Base-by-base conservation (phyloP, 441 rosid genomes). In the Kokia cookei region DNA sequence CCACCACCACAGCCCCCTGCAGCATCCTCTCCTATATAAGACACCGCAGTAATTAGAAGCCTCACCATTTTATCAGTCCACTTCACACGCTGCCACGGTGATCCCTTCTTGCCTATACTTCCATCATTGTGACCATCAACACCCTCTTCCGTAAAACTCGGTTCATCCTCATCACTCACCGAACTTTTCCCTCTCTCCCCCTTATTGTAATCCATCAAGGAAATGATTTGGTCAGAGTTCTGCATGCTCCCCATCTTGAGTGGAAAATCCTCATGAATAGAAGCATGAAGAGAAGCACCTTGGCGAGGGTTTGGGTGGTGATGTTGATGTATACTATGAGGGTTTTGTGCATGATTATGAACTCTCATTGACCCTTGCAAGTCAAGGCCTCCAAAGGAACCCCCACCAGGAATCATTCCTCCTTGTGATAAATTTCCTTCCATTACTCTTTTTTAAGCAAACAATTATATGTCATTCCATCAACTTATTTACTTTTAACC, bases 1-100 rank as follows among this genome's bases (percentile, higher is more conserved):
- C 88, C 87, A 12, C 79, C 80, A 74, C 84, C 73, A 70, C 84
- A 80, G 59, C 88, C 96, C 4, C 85, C 79, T 68, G 70, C 35
- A 1, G 79, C 82, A 76, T 93, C 98, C 76, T 95, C 98, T 4
- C 97, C 91, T 1, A 91, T 84, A 69, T 93, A 93, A 75, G 98
- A 93, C 22, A 93, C 97, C 6, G 98, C 98, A 13, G 94, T 93
- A 19, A 95, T 95, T 82, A 95, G 85, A 48, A 91, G 85, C 86
- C 84, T 91, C 71, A 95, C 97, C 99, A 91, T 95, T 82, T 87
- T 91, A 82, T 89, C 98, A 54, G 94, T 85, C 99, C 99, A 94
- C 80, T 94, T 93, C 68, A 94, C 96, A 29, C 99, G 82, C 62
- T 95, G 99, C 99, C 99, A 94, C 5, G 90, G 93, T 7, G 88